phyloP scores from a whole-genome alignment of 78 protist species.

The slime mould (Dictyostelium discoideum) region DNA sequence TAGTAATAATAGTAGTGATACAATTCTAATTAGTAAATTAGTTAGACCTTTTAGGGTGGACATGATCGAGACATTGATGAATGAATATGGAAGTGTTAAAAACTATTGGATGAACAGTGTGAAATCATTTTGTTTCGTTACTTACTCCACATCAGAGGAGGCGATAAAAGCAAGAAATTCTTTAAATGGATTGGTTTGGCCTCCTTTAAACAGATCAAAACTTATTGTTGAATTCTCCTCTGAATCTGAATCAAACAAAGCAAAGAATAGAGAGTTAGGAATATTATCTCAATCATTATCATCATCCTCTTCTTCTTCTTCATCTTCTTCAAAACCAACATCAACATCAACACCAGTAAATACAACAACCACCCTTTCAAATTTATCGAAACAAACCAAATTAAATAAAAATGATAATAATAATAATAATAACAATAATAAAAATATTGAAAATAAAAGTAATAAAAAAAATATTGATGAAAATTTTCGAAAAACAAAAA shows the following conservation, averaged over 20 bases:
- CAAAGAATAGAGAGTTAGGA: slow-evolving; percentile 15
- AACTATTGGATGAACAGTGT: slow-evolving; percentile 51
- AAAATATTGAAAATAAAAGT: neutral
- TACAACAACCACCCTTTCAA: neutral
- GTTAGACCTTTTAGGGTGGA: slow-evolving; percentile 65
- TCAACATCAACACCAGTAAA: neutral
- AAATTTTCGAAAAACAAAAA: neutral
- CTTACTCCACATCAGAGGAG: slow-evolving; percentile 14
- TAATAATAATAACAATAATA: neutral
- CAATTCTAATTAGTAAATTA: slow-evolving; percentile 37
- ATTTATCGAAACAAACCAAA: neutral
- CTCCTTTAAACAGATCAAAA: slow-evolving; percentile 28
- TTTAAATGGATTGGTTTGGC: slow-evolving; percentile 50
- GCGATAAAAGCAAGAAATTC: slow-evolving; percentile 20
- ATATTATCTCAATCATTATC: neutral
- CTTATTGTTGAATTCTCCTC: slow-evolving; percentile 19
- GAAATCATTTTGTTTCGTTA: slow-evolving; percentile 34
- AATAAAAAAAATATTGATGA: neutral
- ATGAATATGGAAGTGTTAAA: slow-evolving; percentile 9
- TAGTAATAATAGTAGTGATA: neutral
- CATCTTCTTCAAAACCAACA: neutral
- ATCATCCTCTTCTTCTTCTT: neutral
- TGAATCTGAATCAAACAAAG: neutral
- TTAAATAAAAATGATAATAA: neutral
- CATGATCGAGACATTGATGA: neutral